Conservation (phyloP, 768 basidiomycete genomes). For the Boletus reticuloceps region DNA sequence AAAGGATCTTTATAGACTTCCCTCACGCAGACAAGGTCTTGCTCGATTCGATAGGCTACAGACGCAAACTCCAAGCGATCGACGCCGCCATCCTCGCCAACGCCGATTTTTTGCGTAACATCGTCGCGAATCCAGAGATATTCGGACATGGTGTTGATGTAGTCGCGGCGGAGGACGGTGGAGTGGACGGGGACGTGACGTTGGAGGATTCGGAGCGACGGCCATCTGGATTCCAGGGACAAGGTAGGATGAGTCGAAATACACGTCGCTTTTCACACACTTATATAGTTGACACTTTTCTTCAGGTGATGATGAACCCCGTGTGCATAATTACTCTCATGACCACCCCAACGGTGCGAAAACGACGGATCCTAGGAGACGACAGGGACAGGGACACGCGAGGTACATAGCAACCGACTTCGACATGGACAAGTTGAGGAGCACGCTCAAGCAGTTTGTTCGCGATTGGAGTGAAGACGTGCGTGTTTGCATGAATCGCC, state of each 20-base stretch:
- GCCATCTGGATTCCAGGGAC: neutral
- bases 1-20: constrained; percentile 71
- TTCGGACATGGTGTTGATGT: constrained; percentile 58
- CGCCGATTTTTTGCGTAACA: constrained; percentile 69
- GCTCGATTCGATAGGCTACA: constrained; percentile 68
- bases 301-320: constrained; percentile 26
- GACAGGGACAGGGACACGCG: constrained; percentile 10
- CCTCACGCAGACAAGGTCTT: constrained; percentile 67
- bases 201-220: constrained; percentile 10
- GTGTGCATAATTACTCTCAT: constrained; percentile 38
- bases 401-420: constrained; percentile 58
- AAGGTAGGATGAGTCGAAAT: constrained; percentile 22
- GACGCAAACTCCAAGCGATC: constrained; percentile 72
- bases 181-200: constrained; percentile 12
- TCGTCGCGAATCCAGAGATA: constrained; percentile 79
- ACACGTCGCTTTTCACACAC: neutral
- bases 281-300: neutral
- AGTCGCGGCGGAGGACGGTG: constrained; percentile 11
- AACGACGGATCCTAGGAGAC: constrained; percentile 11
- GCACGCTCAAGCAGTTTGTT: constrained; percentile 90
- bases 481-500: constrained; percentile 6
- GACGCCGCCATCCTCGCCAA: constrained; percentile 82
- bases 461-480: constrained; percentile 92
- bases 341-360: constrained; percentile 16
- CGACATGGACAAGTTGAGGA: constrained; percentile 89